Conservation (phyloP, 495 filamentous ascomycete genomes). For the Daldinia vernicosa region DNA sequence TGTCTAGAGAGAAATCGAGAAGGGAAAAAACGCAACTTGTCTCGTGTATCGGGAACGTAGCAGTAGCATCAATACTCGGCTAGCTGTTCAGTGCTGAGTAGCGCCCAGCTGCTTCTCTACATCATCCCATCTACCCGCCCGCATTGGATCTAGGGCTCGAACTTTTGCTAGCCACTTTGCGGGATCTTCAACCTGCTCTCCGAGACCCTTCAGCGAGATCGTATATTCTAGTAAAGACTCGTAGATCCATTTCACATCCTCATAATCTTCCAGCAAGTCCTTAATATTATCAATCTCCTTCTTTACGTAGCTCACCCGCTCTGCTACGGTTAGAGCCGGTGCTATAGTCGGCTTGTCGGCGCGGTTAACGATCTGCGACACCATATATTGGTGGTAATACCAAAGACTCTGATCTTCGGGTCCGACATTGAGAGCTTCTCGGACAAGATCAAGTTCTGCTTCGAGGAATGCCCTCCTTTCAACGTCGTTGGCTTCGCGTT, state of each 20-base stretch:
- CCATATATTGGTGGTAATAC: conserved; percentile 81
- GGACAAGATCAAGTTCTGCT: conserved; percentile 76
- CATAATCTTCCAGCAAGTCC: conserved; percentile 79
- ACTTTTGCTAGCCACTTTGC: conserved; percentile 70
- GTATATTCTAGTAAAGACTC: conserved; percentile 76
- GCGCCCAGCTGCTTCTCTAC: conserved; percentile 56
- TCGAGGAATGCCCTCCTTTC: conserved; percentile 75
- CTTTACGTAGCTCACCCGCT: conserved; percentile 71
- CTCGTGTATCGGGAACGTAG: background rate
- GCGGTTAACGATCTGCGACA: conserved; percentile 64
- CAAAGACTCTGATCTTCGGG: conserved; percentile 92
- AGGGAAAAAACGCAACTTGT: background rate
- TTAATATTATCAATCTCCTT: conserved; percentile 73
- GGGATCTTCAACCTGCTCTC: conserved; percentile 57
- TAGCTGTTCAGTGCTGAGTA: conserved; percentile 22
- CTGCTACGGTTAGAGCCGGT: conserved; percentile 66
- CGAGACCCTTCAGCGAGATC: conserved; percentile 56
- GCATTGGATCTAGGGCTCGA: conserved; percentile 72
- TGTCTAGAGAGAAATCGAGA: conserved; percentile 15
- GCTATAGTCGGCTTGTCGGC: conserved; percentile 63
- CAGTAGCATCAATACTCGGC: conserved; percentile 3
- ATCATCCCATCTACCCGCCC: conserved; percentile 74
- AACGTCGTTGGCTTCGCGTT: conserved; percentile 68
- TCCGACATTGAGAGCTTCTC: conserved; percentile 80
- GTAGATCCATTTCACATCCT: conserved; percentile 81